phyloP scores from a whole-genome alignment of 345 rosid species.

The Salix purpurea region DNA sequence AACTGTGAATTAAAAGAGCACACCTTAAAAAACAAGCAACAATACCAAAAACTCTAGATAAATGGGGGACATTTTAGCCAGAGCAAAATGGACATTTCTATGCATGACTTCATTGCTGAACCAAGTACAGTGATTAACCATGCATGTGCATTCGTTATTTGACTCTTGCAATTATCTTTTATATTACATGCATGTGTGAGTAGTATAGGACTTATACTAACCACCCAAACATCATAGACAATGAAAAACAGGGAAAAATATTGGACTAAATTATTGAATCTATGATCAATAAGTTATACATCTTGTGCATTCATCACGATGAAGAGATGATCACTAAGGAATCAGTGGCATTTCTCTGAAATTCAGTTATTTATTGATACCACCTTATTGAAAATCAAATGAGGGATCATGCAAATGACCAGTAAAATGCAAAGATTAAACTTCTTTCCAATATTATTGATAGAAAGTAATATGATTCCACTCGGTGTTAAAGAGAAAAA shows the following conservation, averaged over 20 bases:
- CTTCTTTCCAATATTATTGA: background rate
- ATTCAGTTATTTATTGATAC: background rate
- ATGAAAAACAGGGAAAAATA: background rate
- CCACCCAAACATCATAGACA: background rate
- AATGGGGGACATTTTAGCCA: background rate
- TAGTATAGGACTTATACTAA: background rate
- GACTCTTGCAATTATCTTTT: background rate
- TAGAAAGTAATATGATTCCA: background rate
- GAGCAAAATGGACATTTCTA: background rate
- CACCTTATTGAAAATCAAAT: background rate
- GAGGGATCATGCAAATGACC: background rate
- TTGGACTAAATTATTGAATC: background rate
- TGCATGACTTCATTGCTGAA: background rate
- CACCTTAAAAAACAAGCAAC: background rate
- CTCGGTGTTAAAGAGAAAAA: no score
- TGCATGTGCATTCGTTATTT: background rate
- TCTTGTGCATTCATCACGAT: background rate
- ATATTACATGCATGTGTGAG: background rate
- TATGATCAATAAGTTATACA: background rate
- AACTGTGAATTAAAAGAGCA: background rate
- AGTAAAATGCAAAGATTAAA: background rate
- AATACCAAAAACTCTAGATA: background rate
- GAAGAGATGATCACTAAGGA: no score
- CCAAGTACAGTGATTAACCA: background rate
- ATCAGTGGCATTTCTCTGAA: background rate